Evolutionary conservation across 140 eudicot species (phyloP), one percentile per base, ranked within the genome.

Genomic region (Stevia rebaudiana): DNA sequence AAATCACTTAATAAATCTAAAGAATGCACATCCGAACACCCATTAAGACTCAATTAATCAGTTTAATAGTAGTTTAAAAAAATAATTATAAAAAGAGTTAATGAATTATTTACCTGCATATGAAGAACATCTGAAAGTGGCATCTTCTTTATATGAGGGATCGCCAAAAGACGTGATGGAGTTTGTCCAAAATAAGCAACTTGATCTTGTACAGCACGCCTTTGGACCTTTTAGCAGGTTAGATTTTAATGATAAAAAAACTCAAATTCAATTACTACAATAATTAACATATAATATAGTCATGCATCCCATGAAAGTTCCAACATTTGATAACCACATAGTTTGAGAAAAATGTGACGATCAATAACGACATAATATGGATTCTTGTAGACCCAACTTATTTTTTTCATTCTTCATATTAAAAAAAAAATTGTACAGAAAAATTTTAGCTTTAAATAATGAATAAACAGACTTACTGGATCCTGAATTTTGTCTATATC

Each of bases 151-250:
- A 83, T 43, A 89, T 94, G 99, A 55, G 99, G 99, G 47, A 83
- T 63, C 12, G 86, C 76, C 56, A 94, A 73, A 80, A 94, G 94
- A 79, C 84, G 97, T 19, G 99, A 88, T 18, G 99, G 99, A 50
- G 95, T 94, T 81, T 94, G 99, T 71, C 99, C 99, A 68, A 88
- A 76, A 77, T 81, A 81, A 52, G 94, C 88, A 79, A 94, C 83
- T 67, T 94, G 97, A 83, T 94, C 96, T 81, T 94, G 90, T 65
- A 86, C 73, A 31, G 90, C 97, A 67, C 79, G 90, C 47, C 81
- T 84, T 53, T 83, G 95, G 46, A 83, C 97, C 99, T 92, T 68
- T 78, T 65, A 4, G 52, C 16, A 47, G 33, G 13, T 33, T 57
- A 66, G 23, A 30, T 65, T 50, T 11, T 19, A 40, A 50, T 13